phyloP scores from a whole-genome alignment of 2,329 filamentous ascomycete genomes.

The Clarireedia hainanense region DNA sequence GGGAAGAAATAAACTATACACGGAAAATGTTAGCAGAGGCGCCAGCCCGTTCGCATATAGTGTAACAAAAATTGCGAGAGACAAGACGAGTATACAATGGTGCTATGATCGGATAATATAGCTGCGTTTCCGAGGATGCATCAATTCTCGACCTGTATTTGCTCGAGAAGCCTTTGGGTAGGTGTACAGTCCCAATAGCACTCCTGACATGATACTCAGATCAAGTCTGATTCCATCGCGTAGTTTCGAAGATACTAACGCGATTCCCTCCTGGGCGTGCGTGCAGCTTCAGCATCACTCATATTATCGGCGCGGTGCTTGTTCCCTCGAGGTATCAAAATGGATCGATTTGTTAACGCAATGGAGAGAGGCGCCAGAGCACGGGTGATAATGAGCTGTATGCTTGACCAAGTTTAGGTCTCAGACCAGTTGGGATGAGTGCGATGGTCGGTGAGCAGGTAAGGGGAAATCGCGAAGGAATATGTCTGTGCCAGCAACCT shows the following conservation, averaged over 20 bases:
- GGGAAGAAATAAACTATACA: slow-evolving; percentile 85
- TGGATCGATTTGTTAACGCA: not conserved
- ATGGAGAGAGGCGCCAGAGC: not conserved
- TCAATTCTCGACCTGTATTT: too few species aligned
- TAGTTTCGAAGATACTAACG: too few species aligned
- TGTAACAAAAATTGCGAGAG: slow-evolving; percentile 3
- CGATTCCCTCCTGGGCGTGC: not conserved
- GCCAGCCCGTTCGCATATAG: not conserved
- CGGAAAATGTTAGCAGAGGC: slow-evolving; percentile 5
- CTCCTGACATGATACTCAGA: too few species aligned
- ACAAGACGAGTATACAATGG: not conserved
- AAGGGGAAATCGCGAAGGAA: not conserved
- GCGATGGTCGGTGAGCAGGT: not conserved
- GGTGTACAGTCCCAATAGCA: too few species aligned
- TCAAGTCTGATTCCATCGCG: too few species aligned
- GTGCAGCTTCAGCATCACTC: not conserved
- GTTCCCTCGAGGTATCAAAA: not conserved
- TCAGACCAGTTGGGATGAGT: too few species aligned
- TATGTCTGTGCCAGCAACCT: not conserved
- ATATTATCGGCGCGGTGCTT: not conserved
- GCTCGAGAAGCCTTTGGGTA: too few species aligned
- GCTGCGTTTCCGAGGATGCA: too few species aligned
- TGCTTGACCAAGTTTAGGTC: not conserved
- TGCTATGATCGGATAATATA: too few species aligned
- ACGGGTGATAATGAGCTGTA: not conserved